Evolutionary conservation across 345 rosid species (phyloP).

Genomic region (Bruguiera parviflora): DNA sequence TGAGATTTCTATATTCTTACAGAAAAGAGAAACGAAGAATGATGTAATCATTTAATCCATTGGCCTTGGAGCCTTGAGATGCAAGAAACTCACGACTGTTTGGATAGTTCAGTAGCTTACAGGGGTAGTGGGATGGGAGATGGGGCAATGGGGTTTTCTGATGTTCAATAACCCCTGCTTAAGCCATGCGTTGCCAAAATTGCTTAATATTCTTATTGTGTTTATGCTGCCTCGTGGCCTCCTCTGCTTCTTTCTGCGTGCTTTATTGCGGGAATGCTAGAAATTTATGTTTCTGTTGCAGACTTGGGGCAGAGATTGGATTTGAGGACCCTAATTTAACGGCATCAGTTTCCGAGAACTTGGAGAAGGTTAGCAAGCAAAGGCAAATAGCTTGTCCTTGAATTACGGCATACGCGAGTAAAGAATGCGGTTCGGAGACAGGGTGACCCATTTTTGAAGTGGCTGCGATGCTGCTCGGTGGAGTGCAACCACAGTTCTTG

Average conservation of each 20-base stretch:
- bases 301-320: conserved; percentile 72
- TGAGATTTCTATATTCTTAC: background rate
- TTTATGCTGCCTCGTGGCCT: background rate
- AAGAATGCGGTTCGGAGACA: conserved; percentile 23
- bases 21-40: background rate
- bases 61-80: background rate
- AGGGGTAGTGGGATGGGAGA: background rate
- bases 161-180: background rate
- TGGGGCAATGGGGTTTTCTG: background rate
- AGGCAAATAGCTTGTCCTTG: conserved; percentile 60
- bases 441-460: conserved; percentile 7
- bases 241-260: background rate
- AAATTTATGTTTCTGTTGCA: conserved; percentile 24
- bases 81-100: background rate
- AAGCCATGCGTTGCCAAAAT: background rate
- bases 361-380: conserved; percentile 61
- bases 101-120: background rate
- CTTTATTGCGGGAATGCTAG: background rate
- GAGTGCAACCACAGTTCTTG: conserved; percentile 3
- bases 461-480: conserved; percentile 7
- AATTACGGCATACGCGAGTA: conserved; percentile 31
- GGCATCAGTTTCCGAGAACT: conserved; percentile 62
- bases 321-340: conserved; percentile 88
- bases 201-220: background rate
- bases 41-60: background rate